Base-by-base conservation (phyloP, 2,329 filamentous ascomycete species). In the Sporothrix mexicana region DNA sequence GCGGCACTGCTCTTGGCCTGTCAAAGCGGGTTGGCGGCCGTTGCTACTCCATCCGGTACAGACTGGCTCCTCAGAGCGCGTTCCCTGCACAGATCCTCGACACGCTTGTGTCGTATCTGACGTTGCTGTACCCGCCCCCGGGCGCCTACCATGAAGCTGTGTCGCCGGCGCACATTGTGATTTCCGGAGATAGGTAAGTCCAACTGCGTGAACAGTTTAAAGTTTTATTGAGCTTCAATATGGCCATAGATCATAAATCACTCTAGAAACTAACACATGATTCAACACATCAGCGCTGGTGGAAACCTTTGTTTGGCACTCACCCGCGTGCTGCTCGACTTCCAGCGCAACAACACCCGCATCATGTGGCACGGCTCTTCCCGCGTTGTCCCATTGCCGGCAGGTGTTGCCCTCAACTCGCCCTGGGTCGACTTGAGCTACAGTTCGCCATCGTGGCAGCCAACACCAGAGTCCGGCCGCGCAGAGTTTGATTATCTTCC, bases 31-130 rank as follows among this genome's bases (percentile, higher is more conserved):
- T 88, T 0, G 87, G 88, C 30, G 92, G 92, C 1, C 86, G 91
- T 7, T 89, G 90, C 53, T 92, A 93, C 81, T 90, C 87, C 43
- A 89, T 95, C 5, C 87, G 92, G 3, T 95, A 95, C 80, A 86
- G 93, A 6, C 86, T 96, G 2, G 88, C 92, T 13, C 93, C 93
- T 0, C 91, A 94, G 79, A 82, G 91, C 74, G 88, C 92, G 0
- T 96, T 96, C 78, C 93, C 93, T 0, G 85, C 91, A 0, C 92
- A 92, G 1, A 81, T 96, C 7, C 82, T 95, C 59, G 93, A 96
- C 78, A 91, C 88, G 1, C 81, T 95, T 10, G 84, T 91, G 45
- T 89, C 91, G 0, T 96, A 95, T 78, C 84, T 96, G 49, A 88
- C 88, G 0, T 84, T 95, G 7, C 84, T 96, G 1, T 91, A 93